Base-by-base conservation (phyloP, 305 asterid species). In the Solanum chacoense region DNA sequence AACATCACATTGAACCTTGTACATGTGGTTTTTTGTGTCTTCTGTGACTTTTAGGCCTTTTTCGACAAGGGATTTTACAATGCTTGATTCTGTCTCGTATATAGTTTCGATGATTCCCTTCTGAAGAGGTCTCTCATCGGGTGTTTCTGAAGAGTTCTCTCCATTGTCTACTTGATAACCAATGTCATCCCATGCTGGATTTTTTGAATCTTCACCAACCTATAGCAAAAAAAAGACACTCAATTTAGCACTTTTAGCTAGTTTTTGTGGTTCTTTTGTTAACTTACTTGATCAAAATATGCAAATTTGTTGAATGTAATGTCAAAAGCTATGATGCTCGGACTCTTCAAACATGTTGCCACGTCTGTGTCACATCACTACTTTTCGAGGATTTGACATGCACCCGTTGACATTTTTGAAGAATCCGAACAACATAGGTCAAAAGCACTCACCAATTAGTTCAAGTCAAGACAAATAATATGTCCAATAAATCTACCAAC, bases 171-270 rank as follows among this genome's bases (percentile, higher is more conserved):
- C 96, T 40, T 91, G 85, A 77, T 95, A 96, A 16, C 92, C 96
- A 45, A 96, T 91, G 40, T 98, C 99, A 91, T 95, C 91, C 98
- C 98, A 96, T 84, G 92, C 89, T 13, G 95, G 93, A 88, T 95
- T 96, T 20, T 78, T 92, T 12, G 93, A 91, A 83, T 93, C 90
- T 86, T 93, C 92, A 84, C 93, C 95, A 4, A 95, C 95, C 98
- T 95, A 36, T 89, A 26, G 26, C 67, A 65, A 26, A 4, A 40
- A 76, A 45, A 85, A 18, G 5, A 50, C 74, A 83, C 42, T 31
- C 73, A 83, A 31, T 29, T 83, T 16, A 83, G 29, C 87, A 50
- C 35, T 50, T 31, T 45, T 45, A 42, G 10, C 81, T 87, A 86
- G 84, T 50, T 9, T 67, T 8, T 50, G 32, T 55, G 81, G 24